phyloP scores from a whole-genome alignment of 768 basidiomycete species.

The Leccinum variicolor region DNA sequence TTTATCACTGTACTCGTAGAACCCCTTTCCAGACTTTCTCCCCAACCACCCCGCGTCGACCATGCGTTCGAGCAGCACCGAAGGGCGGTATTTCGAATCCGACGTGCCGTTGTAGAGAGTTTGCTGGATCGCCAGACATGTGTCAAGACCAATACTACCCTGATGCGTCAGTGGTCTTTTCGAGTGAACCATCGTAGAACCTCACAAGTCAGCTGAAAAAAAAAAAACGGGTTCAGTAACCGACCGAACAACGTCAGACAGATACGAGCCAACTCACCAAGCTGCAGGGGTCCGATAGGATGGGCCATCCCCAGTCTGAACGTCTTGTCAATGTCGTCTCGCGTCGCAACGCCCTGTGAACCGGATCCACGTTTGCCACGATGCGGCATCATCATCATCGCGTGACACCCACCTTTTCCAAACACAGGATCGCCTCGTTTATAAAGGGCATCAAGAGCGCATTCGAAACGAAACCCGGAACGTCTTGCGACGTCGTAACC shows the following conservation, averaged over 20 bases:
- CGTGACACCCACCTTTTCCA: conserved; percentile 66
- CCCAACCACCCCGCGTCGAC: conserved; percentile 95
- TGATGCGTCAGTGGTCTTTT: background rate
- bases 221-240: conserved; percentile 5
- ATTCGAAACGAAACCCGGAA: conserved; percentile 94
- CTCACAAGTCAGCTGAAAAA: conserved; percentile 30
- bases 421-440: conserved; percentile 93
- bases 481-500: conserved; percentile 87
- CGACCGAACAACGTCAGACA: background rate
- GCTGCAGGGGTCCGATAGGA: conserved; percentile 91
- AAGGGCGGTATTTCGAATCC: conserved; percentile 94
- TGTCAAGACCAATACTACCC: conserved; percentile 91
- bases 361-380: background rate
- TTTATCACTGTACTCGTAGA: conserved; percentile 74
- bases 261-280: conserved; percentile 46
- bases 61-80: conserved; percentile 88
- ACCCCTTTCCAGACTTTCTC: conserved; percentile 89
- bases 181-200: background rate
- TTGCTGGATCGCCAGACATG: conserved; percentile 90
- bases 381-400: background rate
- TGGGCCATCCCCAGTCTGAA: conserved; percentile 92
- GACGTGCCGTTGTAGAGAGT: conserved; percentile 86
- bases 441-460: conserved; percentile 96
- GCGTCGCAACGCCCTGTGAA: conserved; percentile 77
- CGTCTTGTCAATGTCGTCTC: conserved; percentile 94